Conservation (phyloP, 352 stramenopile genomes). For the Globisporangium spiculum region DNA sequence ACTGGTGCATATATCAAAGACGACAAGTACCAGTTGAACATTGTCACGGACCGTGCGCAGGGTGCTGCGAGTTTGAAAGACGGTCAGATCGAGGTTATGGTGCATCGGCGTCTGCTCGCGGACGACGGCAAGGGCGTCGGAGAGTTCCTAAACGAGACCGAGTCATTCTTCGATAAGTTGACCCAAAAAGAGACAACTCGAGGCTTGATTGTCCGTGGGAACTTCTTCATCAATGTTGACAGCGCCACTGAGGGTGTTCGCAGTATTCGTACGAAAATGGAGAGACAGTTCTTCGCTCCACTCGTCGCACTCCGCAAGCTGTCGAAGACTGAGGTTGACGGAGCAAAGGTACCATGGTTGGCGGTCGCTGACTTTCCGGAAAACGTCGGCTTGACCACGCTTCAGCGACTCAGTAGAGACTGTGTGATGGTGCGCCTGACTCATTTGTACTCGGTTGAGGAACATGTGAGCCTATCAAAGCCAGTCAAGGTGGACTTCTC, state of each 20-base stretch:
- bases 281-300: conserved; percentile 64
- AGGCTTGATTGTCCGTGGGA: conserved; percentile 66
- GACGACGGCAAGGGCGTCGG: conserved; percentile 94
- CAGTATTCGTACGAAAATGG: conserved; percentile 58
- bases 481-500: conserved; percentile 73
- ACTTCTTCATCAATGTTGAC: conserved; percentile 70
- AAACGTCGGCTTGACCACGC: conserved; percentile 93
- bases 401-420: conserved; percentile 68
- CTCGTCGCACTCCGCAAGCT: conserved; percentile 51
- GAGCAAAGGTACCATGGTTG: conserved; percentile 66
- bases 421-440: conserved; percentile 90
- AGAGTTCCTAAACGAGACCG: conserved; percentile 91
- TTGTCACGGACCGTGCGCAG: conserved; percentile 93
- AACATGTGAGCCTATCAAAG: conserved; percentile 77
- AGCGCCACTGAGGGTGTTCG: conserved; percentile 50
- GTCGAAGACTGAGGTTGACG: conserved; percentile 18
- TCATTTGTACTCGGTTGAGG: conserved; percentile 91
- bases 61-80: conserved; percentile 89
- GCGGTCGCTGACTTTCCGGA: conserved; percentile 69
- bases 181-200: conserved; percentile 58
- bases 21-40: conserved; percentile 70
- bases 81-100: conserved; percentile 95
- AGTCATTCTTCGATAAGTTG: conserved; percentile 71
- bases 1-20: conserved; percentile 93
- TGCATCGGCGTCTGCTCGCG: conserved; percentile 91